Evolutionary conservation across 2,329 filamentous ascomycete species (phyloP).

Genomic region (Monilinia laxa): DNA sequence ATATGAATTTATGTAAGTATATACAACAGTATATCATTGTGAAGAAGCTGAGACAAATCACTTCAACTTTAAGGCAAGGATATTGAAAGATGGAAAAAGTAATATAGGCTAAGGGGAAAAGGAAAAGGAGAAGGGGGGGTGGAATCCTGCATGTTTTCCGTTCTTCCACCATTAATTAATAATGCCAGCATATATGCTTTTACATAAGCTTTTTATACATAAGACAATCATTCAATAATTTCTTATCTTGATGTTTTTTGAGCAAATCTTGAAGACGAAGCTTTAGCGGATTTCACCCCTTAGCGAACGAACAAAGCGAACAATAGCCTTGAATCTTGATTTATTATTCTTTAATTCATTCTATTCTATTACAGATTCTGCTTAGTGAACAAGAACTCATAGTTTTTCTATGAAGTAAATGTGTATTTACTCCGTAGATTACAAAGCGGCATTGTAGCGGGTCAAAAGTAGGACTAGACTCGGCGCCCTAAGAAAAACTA

Average conservation of each 20-base stretch:
- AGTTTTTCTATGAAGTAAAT: neutral
- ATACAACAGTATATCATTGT: no score
- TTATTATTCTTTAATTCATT: neutral
- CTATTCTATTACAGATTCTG: neutral
- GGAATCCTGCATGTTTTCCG: neutral
- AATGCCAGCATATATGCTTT: neutral
- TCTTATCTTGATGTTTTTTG: neutral
- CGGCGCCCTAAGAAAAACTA: constrained; percentile 4
- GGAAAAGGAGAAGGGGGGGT: neutral
- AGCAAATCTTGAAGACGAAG: neutral
- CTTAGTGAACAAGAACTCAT: neutral
- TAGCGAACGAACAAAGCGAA: neutral
- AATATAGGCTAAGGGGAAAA: neutral
- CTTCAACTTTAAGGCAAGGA: neutral
- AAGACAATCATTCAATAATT: neutral
- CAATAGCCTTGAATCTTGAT: neutral
- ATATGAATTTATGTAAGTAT: neutral
- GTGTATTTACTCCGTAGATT: neutral
- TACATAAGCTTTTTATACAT: constrained; percentile 10
- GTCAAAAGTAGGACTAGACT: neutral
- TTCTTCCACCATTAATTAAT: neutral
- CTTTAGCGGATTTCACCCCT: neutral
- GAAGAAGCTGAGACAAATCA: neutral
- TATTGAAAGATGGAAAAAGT: neutral
- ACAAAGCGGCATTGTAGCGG: constrained; percentile 1